Conservation (phyloP, 768 basidiomycete species). For the Boletus edulis region DNA sequence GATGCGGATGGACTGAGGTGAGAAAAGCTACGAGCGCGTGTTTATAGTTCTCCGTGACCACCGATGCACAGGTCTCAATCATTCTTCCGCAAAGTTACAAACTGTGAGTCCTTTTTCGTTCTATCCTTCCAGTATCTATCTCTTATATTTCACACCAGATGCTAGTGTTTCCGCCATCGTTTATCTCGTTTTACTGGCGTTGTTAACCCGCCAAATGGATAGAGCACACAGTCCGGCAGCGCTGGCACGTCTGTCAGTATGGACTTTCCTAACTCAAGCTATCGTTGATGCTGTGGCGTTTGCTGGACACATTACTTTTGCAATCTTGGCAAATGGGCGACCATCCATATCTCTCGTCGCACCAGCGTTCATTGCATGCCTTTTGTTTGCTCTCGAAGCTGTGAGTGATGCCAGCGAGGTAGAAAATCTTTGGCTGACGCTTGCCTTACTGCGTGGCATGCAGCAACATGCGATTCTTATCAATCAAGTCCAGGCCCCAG, state of each 20-base stretch:
- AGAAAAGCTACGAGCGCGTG: conserved; percentile 6
- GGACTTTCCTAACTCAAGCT: conserved; percentile 79
- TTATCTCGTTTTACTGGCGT: conserved; percentile 62
- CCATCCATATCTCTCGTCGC: conserved; percentile 79
- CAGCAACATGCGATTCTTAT: conserved; percentile 85
- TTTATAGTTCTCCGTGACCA: neutral
- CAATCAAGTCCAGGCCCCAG: conserved; percentile 80
- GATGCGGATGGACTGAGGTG: conserved; percentile 72
- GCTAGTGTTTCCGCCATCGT: conserved; percentile 65
- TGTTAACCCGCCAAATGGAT: conserved; percentile 75
- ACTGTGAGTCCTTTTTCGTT: conserved; percentile 39
- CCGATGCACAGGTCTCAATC: conserved; percentile 43
- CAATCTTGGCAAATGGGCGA: conserved; percentile 78
- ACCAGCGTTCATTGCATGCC: conserved; percentile 80
- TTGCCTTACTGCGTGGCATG: neutral
- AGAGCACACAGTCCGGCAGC: conserved; percentile 75
- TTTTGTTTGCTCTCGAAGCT: conserved; percentile 79
- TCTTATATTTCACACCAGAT: conserved; percentile 43
- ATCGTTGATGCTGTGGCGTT: conserved; percentile 82
- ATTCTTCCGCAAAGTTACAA: conserved; percentile 75
- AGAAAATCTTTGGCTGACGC: neutral
- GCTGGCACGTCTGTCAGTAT: conserved; percentile 75
- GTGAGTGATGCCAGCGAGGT: conserved; percentile 44
- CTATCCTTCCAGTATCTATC: neutral
- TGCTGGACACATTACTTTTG: conserved; percentile 86